Evolutionary conservation across 805 yeast genomes (phyloP), one percentile per base, ranked within the genome.

Genomic region (Teunomyces aglyptinius): DNA sequence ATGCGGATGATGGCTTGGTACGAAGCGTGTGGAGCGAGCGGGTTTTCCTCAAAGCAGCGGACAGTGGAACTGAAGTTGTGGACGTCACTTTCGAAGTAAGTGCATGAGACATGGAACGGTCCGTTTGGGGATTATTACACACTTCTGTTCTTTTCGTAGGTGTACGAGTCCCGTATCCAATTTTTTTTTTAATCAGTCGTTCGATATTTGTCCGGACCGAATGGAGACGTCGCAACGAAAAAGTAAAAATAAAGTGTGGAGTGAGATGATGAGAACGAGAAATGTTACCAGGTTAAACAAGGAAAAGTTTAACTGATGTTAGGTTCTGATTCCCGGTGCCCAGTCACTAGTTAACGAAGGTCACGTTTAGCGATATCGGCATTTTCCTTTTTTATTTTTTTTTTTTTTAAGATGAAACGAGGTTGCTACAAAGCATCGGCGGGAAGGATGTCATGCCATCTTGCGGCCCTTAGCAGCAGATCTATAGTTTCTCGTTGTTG

Each of bases 21-120:
- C 20, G 19, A 5, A 42, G 39, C 12, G 38, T 28, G 36, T 26
- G 38, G 34, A 43, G 18, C 24, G 49, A 46, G 29, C 32, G 34
- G 33, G 49, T 29, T 16, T 46, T 46, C 18, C 18, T 36, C 16
- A 36, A 13, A 12, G 22, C 27, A n/a, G 38, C 19, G 13, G 41
- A 27, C 28, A 26, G 41, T 19, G 33, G 33, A 15, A 38, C 16
- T 12, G 33, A 28, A 16, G 33, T 11, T 15, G 33, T 38, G 34
- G 43, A 28, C 32, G 32, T 27, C 32, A 26, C 28, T 36, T 36
- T 20, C 18, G 39, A 36, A n/a, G 28, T 36, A 13, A 10, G 39
- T 36, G 12, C 39, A 36, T 36, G 39, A 36, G 39, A 36, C 39
- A 36, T 36, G 45, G 41, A 19, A 41, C 33, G 8, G 43, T 19